A percentile compares a stretch with the other conserved stretches of the same genome.
Evolutionary conservation across 805 yeast genomes (phyloP).

Genomic region (Kodamaea fukazawae): DNA sequence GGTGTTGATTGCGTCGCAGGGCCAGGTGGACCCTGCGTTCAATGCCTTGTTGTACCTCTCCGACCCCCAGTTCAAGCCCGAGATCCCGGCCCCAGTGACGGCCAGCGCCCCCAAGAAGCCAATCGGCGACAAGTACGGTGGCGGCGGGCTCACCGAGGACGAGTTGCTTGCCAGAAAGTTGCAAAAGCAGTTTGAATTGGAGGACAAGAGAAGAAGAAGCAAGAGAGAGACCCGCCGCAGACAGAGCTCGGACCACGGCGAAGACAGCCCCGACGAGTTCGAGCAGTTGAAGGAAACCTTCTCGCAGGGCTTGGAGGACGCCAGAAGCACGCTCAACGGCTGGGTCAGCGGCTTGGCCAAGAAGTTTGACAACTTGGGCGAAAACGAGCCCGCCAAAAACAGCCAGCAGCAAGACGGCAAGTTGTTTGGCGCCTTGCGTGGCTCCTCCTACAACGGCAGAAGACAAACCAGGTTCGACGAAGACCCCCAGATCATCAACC

Average conservation of each 20-base stretch:
- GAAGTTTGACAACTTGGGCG: slow-evolving; percentile 36
- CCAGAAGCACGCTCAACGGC: slow-evolving; percentile 67
- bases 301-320: slow-evolving; percentile 75
- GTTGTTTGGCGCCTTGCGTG: slow-evolving; percentile 47
- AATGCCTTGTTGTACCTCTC: slow-evolving; percentile 78
- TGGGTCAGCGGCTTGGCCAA: slow-evolving; percentile 75
- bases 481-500: slow-evolving; percentile 51
- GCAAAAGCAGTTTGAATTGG: slow-evolving; percentile 60
- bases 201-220: slow-evolving; percentile 36
- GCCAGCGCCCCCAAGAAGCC: slow-evolving; percentile 20
- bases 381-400: slow-evolving; percentile 11
- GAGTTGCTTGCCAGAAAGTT: slow-evolving; percentile 79
- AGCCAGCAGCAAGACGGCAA: slow-evolving; percentile 16
- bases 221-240: slow-evolving; percentile 16
- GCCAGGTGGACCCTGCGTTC: slow-evolving; percentile 80
- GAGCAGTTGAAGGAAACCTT: slow-evolving; percentile 67
- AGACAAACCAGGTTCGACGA: slow-evolving; percentile 41
- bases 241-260: slow-evolving; percentile 16
- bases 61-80: slow-evolving; percentile 64
- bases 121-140: slow-evolving; percentile 7
- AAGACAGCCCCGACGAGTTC: slow-evolving; percentile 55
- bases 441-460: slow-evolving; percentile 33
- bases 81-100: slow-evolving; percentile 37
- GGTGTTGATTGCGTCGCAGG: slow-evolving; percentile 80
- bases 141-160: slow-evolving; percentile 49